Evolutionary conservation across 1,139 yeast genomes (phyloP).

Genomic region (Candida pseudocylindracea): DNA sequence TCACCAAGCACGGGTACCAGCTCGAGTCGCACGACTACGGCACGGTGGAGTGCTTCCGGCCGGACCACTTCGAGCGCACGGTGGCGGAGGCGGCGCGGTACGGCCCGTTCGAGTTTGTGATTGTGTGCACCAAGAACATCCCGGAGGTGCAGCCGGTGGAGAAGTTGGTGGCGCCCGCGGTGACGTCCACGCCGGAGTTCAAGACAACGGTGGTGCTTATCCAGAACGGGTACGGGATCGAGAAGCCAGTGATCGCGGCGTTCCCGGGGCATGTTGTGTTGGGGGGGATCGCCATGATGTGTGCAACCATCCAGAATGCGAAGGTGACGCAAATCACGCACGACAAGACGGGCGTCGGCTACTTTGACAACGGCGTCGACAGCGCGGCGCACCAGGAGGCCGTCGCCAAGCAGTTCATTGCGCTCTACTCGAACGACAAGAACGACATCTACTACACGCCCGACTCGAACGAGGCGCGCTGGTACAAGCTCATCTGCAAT

Average conservation of each 20-base stretch:
- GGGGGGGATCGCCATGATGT: constrained; percentile 10
- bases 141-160: constrained; percentile 5
- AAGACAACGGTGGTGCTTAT: constrained; percentile 7
- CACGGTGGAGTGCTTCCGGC: constrained; percentile 1
- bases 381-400: constrained; percentile 1
- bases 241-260: constrained; percentile 2
- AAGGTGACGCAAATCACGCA: constrained; percentile 4
- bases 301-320: constrained; percentile 8
- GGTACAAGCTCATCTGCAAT: constrained; percentile 5
- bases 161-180: constrained; percentile 4
- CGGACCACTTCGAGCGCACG: constrained; percentile 2
- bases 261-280: constrained; percentile 6
- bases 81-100: constrained; percentile 3
- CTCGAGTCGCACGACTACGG: constrained; percentile 7
- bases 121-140: constrained; percentile 6
- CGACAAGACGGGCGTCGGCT: constrained; percentile 3
- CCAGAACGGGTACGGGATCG: constrained; percentile 6
- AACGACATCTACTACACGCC: constrained; percentile 3
- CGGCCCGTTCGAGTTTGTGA: constrained; percentile 4
- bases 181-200: not conserved
- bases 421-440: constrained; percentile 2
- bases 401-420: constrained; percentile 2
- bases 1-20: constrained; percentile 4
- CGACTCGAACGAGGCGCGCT: constrained; percentile 3
- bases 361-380: constrained; percentile 2